Base-by-base conservation (phyloP, 2,329 filamentous ascomycete species). In the Coleophoma eucalyptorum region DNA sequence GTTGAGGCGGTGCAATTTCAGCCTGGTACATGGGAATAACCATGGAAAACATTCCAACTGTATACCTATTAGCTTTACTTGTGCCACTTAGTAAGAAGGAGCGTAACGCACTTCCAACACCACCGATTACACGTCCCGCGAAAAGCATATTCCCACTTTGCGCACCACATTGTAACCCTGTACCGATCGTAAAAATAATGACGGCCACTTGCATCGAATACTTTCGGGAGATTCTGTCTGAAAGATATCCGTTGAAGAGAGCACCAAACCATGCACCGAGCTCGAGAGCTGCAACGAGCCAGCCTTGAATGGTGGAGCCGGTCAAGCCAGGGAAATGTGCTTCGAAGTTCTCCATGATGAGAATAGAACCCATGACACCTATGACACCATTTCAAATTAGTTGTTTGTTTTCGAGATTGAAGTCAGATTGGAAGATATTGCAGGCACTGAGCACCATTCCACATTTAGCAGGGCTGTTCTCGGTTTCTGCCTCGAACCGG, bases 1-100 rank as follows among this genome's bases (percentile, higher is more conserved):
- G 73, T 61, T 87, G 81, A 1, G 83, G 82, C 15, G 81, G 74
- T 3, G 77, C 73, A 5, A 64, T 61, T 55, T 68, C 65, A 18
- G 64, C 60, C 18, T 65, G 59, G 50, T 68, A 68, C 7, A 69
- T 56, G 5, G 67, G 67, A 32, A 72, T 69, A 20, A 75, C 68
- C 43, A 73, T 69, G 2, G 71, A 73, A 5, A 72, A 72, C 59
- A 72, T 71, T 12, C 75, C 75, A 54, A 77, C 26, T 26, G 26
- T 26, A 26, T 8, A 26, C 10, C 6, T 26, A 26, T 26, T 8
- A 26, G 26, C 26, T 7, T 26, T 6, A 8, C 10, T 26, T 26
- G 26, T 26, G 26, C 26, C 26, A 26, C 10, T 26, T 26, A n/a
- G n/a, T n/a, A 7, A 26, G 4, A 26, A 26, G 2, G 26, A 26